Evolutionary conservation across 2,329 filamentous ascomycete genomes (phyloP).

Genomic region (Pseudogymnoascus sp.): DNA sequence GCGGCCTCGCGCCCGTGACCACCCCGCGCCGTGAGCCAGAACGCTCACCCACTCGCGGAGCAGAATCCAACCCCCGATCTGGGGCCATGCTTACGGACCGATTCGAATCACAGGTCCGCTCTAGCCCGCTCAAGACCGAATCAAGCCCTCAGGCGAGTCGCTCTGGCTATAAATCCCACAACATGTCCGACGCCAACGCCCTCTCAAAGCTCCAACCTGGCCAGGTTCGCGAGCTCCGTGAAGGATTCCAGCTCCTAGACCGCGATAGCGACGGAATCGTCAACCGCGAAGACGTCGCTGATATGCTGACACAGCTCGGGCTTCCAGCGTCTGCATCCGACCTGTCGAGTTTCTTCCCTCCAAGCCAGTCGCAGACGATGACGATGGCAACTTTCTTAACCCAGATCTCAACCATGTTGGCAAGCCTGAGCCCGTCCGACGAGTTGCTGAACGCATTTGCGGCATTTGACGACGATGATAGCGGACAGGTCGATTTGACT

Average conservation of each 20-base stretch:
- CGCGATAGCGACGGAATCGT: slow-evolving; percentile 78
- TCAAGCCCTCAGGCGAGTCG: slow-evolving; percentile 26
- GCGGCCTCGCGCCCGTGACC: slow-evolving; percentile 25
- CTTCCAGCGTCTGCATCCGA: slow-evolving; percentile 64
- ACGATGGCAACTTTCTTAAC: slow-evolving; percentile 81
- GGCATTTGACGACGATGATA: slow-evolving; percentile 93
- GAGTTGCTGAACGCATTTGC: slow-evolving; percentile 87
- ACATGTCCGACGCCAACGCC: slow-evolving; percentile 36
- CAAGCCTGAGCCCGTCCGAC: slow-evolving; percentile 63
- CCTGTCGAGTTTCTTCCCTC: slow-evolving; percentile 74
- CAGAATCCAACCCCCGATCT: slow-evolving; percentile 22
- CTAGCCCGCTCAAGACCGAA: slow-evolving; percentile 24
- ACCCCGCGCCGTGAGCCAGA: slow-evolving; percentile 24
- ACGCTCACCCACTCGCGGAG: slow-evolving; percentile 25
- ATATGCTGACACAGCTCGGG: slow-evolving; percentile 79
- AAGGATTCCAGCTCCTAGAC: slow-evolving; percentile 90
- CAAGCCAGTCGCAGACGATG: slow-evolving; percentile 61
- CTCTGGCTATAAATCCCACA: slow-evolving; percentile 22
- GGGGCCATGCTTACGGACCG: slow-evolving; percentile 20
- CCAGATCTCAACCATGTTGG: slow-evolving; percentile 65
- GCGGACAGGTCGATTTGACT: slow-evolving; percentile 76
- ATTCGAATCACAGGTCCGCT: slow-evolving; percentile 10
- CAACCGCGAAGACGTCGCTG: slow-evolving; percentile 71
- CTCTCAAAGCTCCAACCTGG: slow-evolving; percentile 68
- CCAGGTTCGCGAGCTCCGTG: slow-evolving; percentile 78